phyloP scores from a whole-genome alignment of 371 early-diverging fungal species.

The Capillidium heterosporum region DNA sequence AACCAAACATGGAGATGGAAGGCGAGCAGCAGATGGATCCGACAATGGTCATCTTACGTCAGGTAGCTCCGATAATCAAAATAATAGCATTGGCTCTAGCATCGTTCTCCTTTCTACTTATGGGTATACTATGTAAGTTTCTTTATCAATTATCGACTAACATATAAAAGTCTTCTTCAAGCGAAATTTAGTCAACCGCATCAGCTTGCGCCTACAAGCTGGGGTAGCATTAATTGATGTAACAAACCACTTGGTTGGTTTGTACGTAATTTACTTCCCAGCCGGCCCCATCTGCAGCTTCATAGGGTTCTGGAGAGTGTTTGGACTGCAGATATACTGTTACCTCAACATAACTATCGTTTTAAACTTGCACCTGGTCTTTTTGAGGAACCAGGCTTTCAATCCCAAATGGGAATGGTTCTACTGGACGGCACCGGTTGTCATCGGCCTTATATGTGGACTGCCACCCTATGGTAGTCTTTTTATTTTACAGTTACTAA shows the following conservation, averaged over 20 bases:
- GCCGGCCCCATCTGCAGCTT: background rate
- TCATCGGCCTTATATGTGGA: background rate
- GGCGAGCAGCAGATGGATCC: too few species aligned
- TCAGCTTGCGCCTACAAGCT: background rate
- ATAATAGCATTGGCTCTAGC: too few species aligned
- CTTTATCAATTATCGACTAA: too few species aligned
- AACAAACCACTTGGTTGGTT: background rate
- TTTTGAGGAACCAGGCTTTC: background rate
- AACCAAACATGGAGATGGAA: too few species aligned
- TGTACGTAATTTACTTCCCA: background rate
- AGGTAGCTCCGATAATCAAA: too few species aligned
- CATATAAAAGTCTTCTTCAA: background rate
- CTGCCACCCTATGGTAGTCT: background rate
- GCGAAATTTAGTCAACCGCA: background rate
- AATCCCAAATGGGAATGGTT: background rate
- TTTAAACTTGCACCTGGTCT: background rate
- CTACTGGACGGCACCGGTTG: background rate
- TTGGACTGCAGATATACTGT: background rate
- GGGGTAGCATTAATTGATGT: background rate
- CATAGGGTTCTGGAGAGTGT: background rate
- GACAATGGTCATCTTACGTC: too few species aligned
- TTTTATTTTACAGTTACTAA: too few species aligned
- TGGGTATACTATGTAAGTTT: too few species aligned
- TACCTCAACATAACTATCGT: background rate
- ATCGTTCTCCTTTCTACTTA: too few species aligned